These are phyloP conservation scores for Scedosporium apiospermum DNA, from an alignment of 2,329 filamentous ascomycete species.

Conservation along the genomic window DNA sequence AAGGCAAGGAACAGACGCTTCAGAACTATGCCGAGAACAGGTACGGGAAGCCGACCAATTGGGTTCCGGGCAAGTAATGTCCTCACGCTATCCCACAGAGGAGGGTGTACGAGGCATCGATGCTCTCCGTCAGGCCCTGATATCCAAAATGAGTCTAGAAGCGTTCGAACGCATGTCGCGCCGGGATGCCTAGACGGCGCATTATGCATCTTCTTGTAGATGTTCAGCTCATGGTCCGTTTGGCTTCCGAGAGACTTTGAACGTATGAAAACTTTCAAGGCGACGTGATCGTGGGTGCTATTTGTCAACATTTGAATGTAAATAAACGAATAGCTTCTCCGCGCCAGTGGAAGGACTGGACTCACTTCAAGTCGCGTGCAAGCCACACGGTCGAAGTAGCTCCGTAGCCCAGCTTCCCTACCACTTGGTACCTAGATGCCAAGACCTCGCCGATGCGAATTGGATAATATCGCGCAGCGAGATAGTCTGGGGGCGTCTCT, in stretches of 20 bases:
- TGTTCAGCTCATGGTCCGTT: constrained; percentile 25
- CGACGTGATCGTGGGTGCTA: constrained; percentile 20
- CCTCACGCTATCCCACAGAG: constrained; percentile 31
- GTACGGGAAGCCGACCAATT: constrained; percentile 21
- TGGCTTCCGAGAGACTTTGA: constrained; percentile 14
- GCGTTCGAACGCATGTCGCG: constrained; percentile 17
- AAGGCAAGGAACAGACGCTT: constrained; percentile 30
- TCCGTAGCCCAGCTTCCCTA: neutral
- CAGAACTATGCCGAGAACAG: constrained; percentile 25
- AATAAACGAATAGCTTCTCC: neutral
- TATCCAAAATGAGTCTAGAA: constrained; percentile 28
- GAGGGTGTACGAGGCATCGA: constrained; percentile 27
- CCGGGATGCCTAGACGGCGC: constrained; percentile 20
- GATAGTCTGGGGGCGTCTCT: neutral
- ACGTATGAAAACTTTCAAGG: constrained; percentile 22
- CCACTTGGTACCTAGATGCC: neutral
- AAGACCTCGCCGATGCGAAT: neutral
- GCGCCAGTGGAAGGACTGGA: neutral
- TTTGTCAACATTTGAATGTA: neutral
- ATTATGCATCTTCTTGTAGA: constrained; percentile 28
- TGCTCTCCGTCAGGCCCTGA: constrained; percentile 24
- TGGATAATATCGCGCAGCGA: neutral
- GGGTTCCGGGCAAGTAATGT: constrained; percentile 31
- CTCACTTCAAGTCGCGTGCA: neutral
- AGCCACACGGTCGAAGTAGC: neutral